Conservation (phyloP, 768 basidiomycete genomes). For the Boletus insuetus region DNA sequence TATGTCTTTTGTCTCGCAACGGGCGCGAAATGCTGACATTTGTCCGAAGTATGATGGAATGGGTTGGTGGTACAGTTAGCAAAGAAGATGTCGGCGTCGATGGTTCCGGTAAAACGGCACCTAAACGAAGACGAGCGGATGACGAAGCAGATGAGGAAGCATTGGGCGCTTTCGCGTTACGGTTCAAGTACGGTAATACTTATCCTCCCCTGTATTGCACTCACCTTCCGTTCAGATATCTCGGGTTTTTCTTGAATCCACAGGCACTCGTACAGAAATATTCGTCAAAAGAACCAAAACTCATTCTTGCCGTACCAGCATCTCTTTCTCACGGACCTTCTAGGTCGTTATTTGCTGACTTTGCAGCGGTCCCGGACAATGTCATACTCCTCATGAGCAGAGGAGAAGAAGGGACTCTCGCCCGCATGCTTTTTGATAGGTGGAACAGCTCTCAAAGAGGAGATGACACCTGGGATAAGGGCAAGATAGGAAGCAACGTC, state of each 20-base stretch:
- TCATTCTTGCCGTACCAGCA: conserved; percentile 90
- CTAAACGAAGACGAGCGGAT: conserved; percentile 54
- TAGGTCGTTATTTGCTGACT: conserved; percentile 79
- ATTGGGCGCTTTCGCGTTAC: conserved; percentile 78
- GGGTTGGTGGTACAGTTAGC: conserved; percentile 94
- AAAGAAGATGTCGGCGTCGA: conserved; percentile 90
- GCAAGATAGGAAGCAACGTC: conserved; percentile 81
- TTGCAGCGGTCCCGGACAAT: conserved; percentile 80
- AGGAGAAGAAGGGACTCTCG: conserved; percentile 78
- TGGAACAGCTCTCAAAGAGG: conserved; percentile 86
- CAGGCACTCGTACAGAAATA: conserved; percentile 78
- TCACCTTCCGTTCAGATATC: conserved; percentile 51
- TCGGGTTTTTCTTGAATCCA: conserved; percentile 89
- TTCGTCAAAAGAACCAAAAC: conserved; percentile 85
- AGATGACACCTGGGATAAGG: conserved; percentile 84
- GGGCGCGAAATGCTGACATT: conserved; percentile 92
- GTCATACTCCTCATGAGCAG: conserved; percentile 83
- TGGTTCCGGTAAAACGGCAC: conserved; percentile 51
- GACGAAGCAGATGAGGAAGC: conserved; percentile 81
- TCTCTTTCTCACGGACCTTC: conserved; percentile 93
- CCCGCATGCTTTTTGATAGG: conserved; percentile 71
- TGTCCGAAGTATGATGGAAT: conserved; percentile 97
- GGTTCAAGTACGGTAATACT: conserved; percentile 72
- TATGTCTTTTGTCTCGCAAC: conserved; percentile 90
- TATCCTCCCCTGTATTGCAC: neutral